Conservation (phyloP, 2,329 filamentous ascomycete genomes). For the Fusarium pseudonygamai region DNA sequence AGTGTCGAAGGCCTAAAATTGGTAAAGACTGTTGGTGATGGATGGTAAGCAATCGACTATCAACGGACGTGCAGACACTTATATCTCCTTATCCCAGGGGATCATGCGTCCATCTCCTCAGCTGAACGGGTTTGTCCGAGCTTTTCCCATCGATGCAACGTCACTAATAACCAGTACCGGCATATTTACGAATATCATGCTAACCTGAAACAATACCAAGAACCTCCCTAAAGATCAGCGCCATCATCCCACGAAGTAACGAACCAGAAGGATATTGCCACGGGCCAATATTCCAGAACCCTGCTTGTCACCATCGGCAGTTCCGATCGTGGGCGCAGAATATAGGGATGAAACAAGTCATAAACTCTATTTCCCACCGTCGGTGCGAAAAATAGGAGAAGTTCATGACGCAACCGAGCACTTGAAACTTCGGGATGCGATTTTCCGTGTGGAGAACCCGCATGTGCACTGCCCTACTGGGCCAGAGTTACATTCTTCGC, state of each 20-base stretch:
- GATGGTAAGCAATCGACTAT: no score
- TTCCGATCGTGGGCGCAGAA: neutral
- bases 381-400: neutral
- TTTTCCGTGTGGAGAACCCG: neutral
- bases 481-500: neutral
- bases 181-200: neutral
- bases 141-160: neutral
- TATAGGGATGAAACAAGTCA: constrained; percentile 3
- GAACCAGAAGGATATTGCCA: no score
- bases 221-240: neutral
- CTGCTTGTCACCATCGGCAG: neutral
- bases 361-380: constrained; percentile 12
- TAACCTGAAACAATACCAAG: constrained; percentile 15
- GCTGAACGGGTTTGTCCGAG: neutral
- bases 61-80: neutral
- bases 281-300: neutral
- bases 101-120: neutral
- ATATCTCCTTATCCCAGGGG: neutral
- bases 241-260: no score
- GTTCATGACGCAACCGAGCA: neutral
- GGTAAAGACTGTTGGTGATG: neutral
- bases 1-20: neutral
- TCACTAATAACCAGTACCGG: neutral
- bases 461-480: no score
- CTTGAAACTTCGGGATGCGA: constrained; percentile 8